Base-by-base conservation (phyloP, 441 rosid species). In the Jatropha multifida region DNA sequence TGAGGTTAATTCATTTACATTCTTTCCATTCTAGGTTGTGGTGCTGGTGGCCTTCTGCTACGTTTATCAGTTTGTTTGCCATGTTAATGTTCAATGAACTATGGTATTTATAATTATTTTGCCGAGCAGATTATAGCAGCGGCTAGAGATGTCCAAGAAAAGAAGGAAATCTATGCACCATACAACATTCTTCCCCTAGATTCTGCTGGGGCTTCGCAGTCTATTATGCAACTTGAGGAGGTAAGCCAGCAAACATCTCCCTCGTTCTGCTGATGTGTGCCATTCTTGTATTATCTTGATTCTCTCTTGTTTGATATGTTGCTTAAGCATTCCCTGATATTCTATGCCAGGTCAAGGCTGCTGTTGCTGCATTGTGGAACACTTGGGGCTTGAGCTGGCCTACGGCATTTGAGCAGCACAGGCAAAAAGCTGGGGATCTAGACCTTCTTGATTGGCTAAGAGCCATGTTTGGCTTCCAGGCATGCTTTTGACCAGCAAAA, bases 401-500 rank as follows among this genome's bases (percentile, higher is more conserved):
- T 10, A 13, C 92, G 27, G 81, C 86, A 75, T 91, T 91, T 82
- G 97, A 91, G 83, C 96, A 86, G 79, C 93, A 89, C 68, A 87
- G 91, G 85, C 95, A 90, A 83, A 94, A 89, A 87, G 78, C 92
- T 7, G 94, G 97, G 75, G 95, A 96, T 75, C 71, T 94, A 48
- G 99, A 96, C 81, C 88, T 96, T 85, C 94, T 96, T 41, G 99
- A 96, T 81, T 96, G 99, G 98, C 82, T 94, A 81, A 88, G 97
- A 78, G 98, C 98, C 46, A 91, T 94, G 98, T 96, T 94, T 77
- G 97, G 99, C 66, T 96, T 96, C 85, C 99, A 96, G 97, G 99
- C 80, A 90, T 69, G 92, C 74, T 70, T 69, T 74, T 79, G 68
- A 63, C 76, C 63, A 49, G 15, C 42, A 26, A 61, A 14, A 26